Percentiles rank a stretch among this genome's conserved stretches.
These are phyloP conservation scores for Paracoccidioides lutzii DNA, from an alignment of 2,329 filamentous ascomycete genomes.

Conservation along the genomic window DNA sequence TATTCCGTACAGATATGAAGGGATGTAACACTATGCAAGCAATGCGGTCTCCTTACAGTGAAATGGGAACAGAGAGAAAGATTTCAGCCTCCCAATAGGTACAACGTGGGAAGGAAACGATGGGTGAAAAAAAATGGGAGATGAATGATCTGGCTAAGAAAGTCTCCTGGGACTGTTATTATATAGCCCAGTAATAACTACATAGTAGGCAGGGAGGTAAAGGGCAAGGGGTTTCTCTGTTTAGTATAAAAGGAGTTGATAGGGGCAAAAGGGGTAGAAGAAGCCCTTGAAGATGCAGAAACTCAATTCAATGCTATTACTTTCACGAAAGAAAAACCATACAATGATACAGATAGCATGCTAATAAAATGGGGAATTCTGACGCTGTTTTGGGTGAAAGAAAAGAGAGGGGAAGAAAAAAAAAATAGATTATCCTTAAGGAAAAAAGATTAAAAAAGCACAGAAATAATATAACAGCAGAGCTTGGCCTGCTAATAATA, in stretches of 20 bases:
- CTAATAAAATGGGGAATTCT: background rate
- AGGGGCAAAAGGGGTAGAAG: background rate
- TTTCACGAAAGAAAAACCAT: background rate
- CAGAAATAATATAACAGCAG: background rate
- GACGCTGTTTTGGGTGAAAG: background rate
- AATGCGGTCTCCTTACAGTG: background rate
- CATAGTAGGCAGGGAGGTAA: background rate
- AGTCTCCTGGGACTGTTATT: background rate
- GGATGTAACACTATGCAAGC: background rate
- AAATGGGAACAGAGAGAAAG: background rate
- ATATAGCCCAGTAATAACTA: background rate
- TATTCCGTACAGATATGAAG: background rate
- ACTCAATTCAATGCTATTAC: background rate
- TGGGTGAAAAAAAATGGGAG: background rate
- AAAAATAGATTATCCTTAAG: conserved; percentile 2
- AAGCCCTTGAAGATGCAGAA: background rate
- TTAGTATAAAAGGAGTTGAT: background rate
- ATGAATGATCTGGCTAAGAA: background rate
- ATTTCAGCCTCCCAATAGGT: background rate
- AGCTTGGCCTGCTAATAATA: background rate
- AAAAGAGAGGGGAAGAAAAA: background rate
- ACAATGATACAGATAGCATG: background rate
- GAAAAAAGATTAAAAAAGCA: background rate
- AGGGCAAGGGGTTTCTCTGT: background rate
- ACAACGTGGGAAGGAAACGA: too few species aligned